These are phyloP conservation scores for Wickerhamomyces strasburgensis DNA, from an alignment of 805 yeast genomes.

Conservation along the genomic window DNA sequence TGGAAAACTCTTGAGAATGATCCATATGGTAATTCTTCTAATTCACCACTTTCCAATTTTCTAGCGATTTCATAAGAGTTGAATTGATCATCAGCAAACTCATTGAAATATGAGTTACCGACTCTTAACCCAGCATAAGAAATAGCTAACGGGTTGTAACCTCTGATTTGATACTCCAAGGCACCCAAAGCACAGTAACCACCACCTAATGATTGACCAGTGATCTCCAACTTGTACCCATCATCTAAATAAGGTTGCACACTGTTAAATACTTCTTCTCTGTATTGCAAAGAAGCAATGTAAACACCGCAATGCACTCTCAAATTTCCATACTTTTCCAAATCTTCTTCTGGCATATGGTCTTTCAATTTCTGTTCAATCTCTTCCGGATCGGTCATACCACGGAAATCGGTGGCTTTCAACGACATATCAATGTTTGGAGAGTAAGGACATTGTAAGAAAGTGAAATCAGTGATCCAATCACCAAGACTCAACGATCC, in stretches of 20 bases:
- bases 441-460: constrained; percentile 40
- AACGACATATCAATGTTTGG: constrained; percentile 30
- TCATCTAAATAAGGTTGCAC: constrained; percentile 32
- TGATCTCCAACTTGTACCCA: constrained; percentile 44
- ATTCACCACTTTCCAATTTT: constrained; percentile 26
- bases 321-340: constrained; percentile 43
- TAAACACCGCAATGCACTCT: constrained; percentile 63
- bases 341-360: background rate
- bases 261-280: constrained; percentile 31
- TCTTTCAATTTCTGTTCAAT: background rate
- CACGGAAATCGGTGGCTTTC: background rate
- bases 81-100: constrained; percentile 49
- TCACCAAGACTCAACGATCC: constrained; percentile 62
- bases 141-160: constrained; percentile 48
- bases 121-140: constrained; percentile 63
- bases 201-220: constrained; percentile 79
- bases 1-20: constrained; percentile 51
- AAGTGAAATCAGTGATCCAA: constrained; percentile 54
- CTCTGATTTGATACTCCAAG: constrained; percentile 33
- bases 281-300: constrained; percentile 38
- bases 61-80: constrained; percentile 30
- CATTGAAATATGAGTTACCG: constrained; percentile 47
- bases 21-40: constrained; percentile 13
- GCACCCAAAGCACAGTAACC: constrained; percentile 63
- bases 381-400: background rate